Conservation (phyloP, 768 basidiomycete species). For the Amanita subjunquillea region DNA sequence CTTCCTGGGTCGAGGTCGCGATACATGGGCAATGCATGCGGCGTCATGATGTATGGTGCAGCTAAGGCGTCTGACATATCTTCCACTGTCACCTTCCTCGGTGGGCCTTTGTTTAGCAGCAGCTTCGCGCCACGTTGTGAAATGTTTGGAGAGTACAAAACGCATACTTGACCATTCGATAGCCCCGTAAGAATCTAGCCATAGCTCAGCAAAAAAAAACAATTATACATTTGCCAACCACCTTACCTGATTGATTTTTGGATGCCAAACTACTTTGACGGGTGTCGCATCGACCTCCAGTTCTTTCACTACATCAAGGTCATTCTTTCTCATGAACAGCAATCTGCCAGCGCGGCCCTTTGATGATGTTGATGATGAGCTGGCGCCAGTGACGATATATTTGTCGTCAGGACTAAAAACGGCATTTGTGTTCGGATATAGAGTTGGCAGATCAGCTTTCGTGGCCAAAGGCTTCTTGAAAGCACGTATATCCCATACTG, state of each 20-base stretch:
- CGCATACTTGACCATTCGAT: conserved; percentile 79
- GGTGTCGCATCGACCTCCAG: conserved; percentile 69
- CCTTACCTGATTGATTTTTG: conserved; percentile 92
- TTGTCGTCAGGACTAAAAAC: conserved; percentile 94
- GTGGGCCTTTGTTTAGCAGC: conserved; percentile 77
- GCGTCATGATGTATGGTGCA: conserved; percentile 84
- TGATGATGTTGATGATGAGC: conserved; percentile 48
- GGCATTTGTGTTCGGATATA: conserved; percentile 91
- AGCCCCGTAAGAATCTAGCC: conserved; percentile 77
- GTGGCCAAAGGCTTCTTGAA: conserved; percentile 83
- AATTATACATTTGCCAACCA: conserved; percentile 9
- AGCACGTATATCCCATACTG: conserved; percentile 91
- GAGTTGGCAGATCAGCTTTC: conserved; percentile 53
- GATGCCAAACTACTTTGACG: conserved; percentile 90
- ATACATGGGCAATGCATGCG: conserved; percentile 89
- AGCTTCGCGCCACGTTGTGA: conserved; percentile 92
- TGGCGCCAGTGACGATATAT: conserved; percentile 77
- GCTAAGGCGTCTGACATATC: conserved; percentile 83
- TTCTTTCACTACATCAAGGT: conserved; percentile 57
- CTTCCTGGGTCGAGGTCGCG: conserved; percentile 67
- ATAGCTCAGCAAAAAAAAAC: conserved; percentile 3
- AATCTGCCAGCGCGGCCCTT: conserved; percentile 65
- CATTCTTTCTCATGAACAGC: conserved; percentile 62
- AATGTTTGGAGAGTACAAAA: conserved; percentile 85
- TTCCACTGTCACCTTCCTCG: conserved; percentile 71